Evolutionary conservation across 352 stramenopile species (phyloP), one percentile per base, ranked within the genome.

Genomic region (Blastocystis sp.): DNA sequence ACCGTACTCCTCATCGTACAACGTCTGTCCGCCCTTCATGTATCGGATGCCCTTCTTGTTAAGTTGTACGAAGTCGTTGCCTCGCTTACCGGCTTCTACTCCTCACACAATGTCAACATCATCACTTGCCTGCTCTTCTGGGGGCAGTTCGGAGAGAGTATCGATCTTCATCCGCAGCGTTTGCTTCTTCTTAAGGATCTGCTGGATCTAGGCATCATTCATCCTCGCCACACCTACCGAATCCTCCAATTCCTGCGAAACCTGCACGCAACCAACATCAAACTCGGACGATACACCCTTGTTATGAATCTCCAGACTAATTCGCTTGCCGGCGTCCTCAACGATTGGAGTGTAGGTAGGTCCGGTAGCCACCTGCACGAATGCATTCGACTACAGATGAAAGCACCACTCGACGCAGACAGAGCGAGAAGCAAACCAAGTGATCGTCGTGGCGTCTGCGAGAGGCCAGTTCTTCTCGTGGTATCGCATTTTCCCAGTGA

Each of bases 201-300:
- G 34, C 3, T 85, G 45, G 13, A 65, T 85, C 73, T 85, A 81
- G 2, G 11, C 3, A 8, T 63, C 2, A 63, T 26, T 20, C 3
- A 3, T n/a, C 1, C 26, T 24, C 26, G 13, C 6, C 4, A 16
- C 43, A 20, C 37, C 24, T 26, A 81, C 70, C 37, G 26, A 34
- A 43, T 85, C 45, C 53, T 85, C 73, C n/a, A 85, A 24, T 34
- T 85, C 73, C 26, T 85, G 73, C 20, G 34, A 69, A n/a, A 85
- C 54, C 34, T 45, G 30, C 47, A 85, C 73, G 16, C 26, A 39
- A 34, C 53, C 73, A 5, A 66, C 20, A 18, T 85, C 73, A 30
- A 18, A 30, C 56, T 85, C 73, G 16, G 34, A 24, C 2, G 34
- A 50, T 5, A 68, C 2, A 37, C 73, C 73, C 73, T 85, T 85